Conservation (phyloP, 2,329 filamentous ascomycete genomes). For the Elsinoe ampelina region DNA sequence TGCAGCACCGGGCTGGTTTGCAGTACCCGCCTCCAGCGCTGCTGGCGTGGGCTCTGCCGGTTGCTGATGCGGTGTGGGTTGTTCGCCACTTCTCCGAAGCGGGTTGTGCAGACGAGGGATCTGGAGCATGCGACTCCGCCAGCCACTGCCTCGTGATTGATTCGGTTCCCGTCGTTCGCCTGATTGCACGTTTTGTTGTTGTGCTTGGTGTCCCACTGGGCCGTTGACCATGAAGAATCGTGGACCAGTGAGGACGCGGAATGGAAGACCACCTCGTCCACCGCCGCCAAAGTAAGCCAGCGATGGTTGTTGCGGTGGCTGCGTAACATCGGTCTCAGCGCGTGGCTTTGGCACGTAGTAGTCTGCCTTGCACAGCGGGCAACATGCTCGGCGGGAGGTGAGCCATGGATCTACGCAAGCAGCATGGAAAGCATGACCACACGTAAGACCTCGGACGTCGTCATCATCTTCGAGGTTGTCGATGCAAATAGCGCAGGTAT, state of each 20-base stretch:
- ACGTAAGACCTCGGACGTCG: slow-evolving; percentile 85
- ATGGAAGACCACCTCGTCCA: slow-evolving; percentile 19
- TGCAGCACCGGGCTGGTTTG: neutral
- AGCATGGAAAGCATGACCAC: slow-evolving; percentile 96
- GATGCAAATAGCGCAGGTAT: slow-evolving; percentile 93
- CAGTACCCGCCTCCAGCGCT: slow-evolving; percentile 9
- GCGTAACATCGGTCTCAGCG: slow-evolving; percentile 33
- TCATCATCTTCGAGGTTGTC: slow-evolving; percentile 91
- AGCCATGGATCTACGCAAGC: slow-evolving; percentile 95
- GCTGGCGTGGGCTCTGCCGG: neutral
- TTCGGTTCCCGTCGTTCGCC: slow-evolving; percentile 2
- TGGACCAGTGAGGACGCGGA: slow-evolving; percentile 22
- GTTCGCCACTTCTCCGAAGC: slow-evolving; percentile 11
- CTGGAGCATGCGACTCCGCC: slow-evolving; percentile 9
- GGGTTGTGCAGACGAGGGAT: slow-evolving; percentile 10
- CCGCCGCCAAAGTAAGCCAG: slow-evolving; percentile 23
- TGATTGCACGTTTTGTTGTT: neutral
- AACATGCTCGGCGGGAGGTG: slow-evolving; percentile 87
- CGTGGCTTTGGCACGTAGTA: slow-evolving; percentile 93
- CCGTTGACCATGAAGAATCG: slow-evolving; percentile 21
- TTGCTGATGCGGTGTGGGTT: neutral
- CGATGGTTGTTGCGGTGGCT: slow-evolving; percentile 21
- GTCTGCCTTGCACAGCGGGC: slow-evolving; percentile 94
- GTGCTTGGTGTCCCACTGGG: slow-evolving; percentile 12
- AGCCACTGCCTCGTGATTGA: neutral